Evolutionary conservation across 208 protist species (phyloP).

Genomic region (Leishmania guyanensis): DNA sequence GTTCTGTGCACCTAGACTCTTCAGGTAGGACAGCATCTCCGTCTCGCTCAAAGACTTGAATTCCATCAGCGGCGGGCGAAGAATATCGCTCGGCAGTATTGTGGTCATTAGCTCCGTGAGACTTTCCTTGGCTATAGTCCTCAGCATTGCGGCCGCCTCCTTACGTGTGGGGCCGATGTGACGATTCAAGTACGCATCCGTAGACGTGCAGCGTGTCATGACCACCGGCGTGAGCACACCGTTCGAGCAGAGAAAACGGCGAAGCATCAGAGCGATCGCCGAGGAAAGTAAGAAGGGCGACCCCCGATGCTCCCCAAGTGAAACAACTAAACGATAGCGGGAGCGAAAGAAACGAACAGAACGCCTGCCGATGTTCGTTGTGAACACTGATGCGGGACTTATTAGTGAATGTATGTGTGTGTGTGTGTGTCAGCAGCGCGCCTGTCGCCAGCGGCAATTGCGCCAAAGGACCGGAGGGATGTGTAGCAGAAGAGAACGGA

Average conservation of each 20-base stretch:
- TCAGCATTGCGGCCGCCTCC: conserved; percentile 92
- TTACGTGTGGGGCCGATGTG: conserved; percentile 88
- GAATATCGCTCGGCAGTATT: conserved; percentile 73
- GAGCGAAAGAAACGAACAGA: too few relatives aligned
- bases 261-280: background rate
- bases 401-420: too few relatives aligned
- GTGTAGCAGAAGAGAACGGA: background rate
- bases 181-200: conserved; percentile 89
- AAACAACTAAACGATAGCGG: too few relatives aligned
- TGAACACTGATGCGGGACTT: too few relatives aligned
- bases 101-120: conserved; percentile 83
- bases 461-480: background rate
- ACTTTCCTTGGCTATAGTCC: conserved; percentile 61
- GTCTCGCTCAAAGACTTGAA: conserved; percentile 69
- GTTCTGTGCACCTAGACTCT: conserved; percentile 74
- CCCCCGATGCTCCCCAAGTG: too few relatives aligned
- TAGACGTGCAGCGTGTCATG: conserved; percentile 50
- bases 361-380: too few relatives aligned
- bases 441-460: background rate
- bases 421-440: background rate
- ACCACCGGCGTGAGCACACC: background rate
- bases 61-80: conserved; percentile 51
- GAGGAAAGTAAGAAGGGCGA: background rate
- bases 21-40: conserved; percentile 68
- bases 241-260: conserved; percentile 15